These are phyloP conservation scores for Argentina anserina DNA, from an alignment of 306 rosid species.

Conservation along the genomic window DNA sequence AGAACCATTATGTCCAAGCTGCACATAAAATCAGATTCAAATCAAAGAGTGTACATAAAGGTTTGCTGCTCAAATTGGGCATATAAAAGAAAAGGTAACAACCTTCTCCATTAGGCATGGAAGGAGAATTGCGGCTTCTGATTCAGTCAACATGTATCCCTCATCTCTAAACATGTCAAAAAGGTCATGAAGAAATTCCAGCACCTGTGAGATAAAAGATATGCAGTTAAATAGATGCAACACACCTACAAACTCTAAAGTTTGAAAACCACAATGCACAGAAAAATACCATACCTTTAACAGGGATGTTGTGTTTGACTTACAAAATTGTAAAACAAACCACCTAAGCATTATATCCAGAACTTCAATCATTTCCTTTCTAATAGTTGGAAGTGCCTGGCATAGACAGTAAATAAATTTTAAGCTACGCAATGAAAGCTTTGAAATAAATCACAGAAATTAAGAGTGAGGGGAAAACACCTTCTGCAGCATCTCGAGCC, in stretches of 20 bases:
- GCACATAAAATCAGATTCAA: slow-evolving; percentile 29
- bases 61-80: not conserved
- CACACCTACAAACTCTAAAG: not conserved
- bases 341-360: slow-evolving; percentile 89
- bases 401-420: slow-evolving; percentile 21
- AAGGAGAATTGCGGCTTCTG: slow-evolving; percentile 88
- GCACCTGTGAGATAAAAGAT: slow-evolving; percentile 53
- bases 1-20: slow-evolving; percentile 97
- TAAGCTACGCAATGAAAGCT: slow-evolving; percentile 6
- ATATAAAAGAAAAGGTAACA: not conserved
- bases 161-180: slow-evolving; percentile 79
- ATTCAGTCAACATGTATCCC: slow-evolving; percentile 72
- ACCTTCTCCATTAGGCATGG: slow-evolving; percentile 97
- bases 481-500: slow-evolving; percentile 93
- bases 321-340: slow-evolving; percentile 96
- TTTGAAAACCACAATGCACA: not conserved
- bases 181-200: slow-evolving; percentile 90
- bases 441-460: not conserved
- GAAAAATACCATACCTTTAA: slow-evolving; percentile 58
- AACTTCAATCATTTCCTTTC: slow-evolving; percentile 84
- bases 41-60: not conserved
- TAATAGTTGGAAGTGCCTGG: slow-evolving; percentile 83
- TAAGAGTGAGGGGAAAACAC: slow-evolving; percentile 35
- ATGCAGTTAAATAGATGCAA: slow-evolving; percentile 7
- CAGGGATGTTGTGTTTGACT: slow-evolving; percentile 94